Base-by-base conservation (phyloP, 164 flowering plant genomes). In the Stephania cephalantha region DNA sequence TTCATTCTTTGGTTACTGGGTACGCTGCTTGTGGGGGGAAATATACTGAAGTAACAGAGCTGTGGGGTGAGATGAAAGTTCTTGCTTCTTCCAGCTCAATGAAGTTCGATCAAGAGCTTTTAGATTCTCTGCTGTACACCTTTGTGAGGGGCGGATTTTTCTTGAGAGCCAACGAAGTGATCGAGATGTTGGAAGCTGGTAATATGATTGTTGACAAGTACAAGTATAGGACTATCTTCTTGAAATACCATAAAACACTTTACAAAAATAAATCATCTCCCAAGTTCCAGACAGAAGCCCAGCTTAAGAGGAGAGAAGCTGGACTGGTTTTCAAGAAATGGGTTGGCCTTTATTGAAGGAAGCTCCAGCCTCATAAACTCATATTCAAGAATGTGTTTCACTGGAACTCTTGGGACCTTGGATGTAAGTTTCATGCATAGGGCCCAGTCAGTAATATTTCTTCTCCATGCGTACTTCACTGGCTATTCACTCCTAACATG, bases 61-160 rank as follows among this genome's bases (percentile, higher is more conserved):
- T 95, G 30, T 93, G 98, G 98, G 99, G 97, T 46, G 98, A 92
- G 83, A 95, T 95, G 99, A 95, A 95, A 83, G 82, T 83, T 65
- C 76, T 88, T 79, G 87, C 92, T 73, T 78, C 79, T 76, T 74
- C 91, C 31, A 76, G 86, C 65, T 74, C 88, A 46, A 85, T 94
- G 87, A 91, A 86, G 82, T 92, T 96, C 82, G 98, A 96, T 74
- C 93, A 91, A 77, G 98, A 96, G 76, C 89, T 96, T 50, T 79
- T 96, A 78, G 99, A 96, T 82, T 85, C 98, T 46, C 82, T 94
- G 45, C 89, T 96, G 53, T 96, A 89, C 79, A 88, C 89, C 64
- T 96, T 94, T 83, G 98, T 92, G 29, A 88, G 97, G 71, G 99
- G 99, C 44, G 98, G 98, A 12, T 94, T 96, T 77, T 94, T 96